Base-by-base conservation (phyloP, 1,139 yeast genomes). In the Pichia sp. region DNA sequence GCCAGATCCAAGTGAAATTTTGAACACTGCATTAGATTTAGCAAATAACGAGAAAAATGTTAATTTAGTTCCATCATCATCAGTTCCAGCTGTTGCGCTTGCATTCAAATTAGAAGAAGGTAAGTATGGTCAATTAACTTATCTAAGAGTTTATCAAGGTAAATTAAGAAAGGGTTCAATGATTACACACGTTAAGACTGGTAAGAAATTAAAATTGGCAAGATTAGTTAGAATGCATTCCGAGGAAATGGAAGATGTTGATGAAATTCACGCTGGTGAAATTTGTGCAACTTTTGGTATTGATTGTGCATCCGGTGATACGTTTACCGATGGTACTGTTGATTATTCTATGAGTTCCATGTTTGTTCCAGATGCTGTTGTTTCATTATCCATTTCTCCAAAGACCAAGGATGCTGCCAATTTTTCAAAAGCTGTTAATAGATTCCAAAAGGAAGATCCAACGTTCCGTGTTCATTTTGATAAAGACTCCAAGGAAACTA, bases 21-120 rank as follows among this genome's bases (percentile, higher is more conserved):
- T 87, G 62, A 92, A 92, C 71, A 84, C 86, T 40, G 98, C 96
- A 46, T 74, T 92, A 55, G 97, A 92, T 63, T 70, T 85, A 53
- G 69, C 80, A 38, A 73, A 79, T 46, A 79, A 77, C 48, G 96
- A 87, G 68, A 73, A 75, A 39, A 83, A 90, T 44, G 81, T 92
- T 44, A 79, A 81, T 56, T 73, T 94, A 60, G 69, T 81, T 46
- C 95, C 97, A 43, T 76, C 92, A 25, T 72, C 83, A 38, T 65
- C 74, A 51, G 78, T 82, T 57, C 95, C 97, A 40, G 88, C 92
- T 63, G 96, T 94, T 53, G 97, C 97, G 46, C 76, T 92, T 55
- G 99, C 99, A 13, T 92, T 92, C 79, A 92, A 92, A 72, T 80
- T 92, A 57, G 99, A 92, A 73, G 99, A 92, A 72, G 97, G 98